Conservation (phyloP, 2,329 filamentous ascomycete species). For the Fusarium paranaense region DNA sequence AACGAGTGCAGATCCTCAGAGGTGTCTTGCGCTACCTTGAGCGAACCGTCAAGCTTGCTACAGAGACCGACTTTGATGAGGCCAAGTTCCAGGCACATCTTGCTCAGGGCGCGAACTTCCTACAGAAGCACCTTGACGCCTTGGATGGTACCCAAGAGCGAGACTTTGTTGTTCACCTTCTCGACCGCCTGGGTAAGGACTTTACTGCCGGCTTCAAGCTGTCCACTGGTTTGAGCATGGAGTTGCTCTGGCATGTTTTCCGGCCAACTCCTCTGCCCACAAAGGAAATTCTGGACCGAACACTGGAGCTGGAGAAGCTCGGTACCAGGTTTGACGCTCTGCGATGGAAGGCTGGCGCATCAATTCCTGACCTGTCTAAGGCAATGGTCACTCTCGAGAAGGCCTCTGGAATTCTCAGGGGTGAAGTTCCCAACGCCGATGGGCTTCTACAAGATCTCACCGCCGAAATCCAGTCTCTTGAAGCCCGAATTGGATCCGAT, state of each 20-base stretch:
- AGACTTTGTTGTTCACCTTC: constrained; percentile 55
- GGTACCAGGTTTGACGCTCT: constrained; percentile 70
- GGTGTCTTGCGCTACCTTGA: constrained; percentile 65
- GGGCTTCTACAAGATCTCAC: constrained; percentile 62
- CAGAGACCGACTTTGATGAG: constrained; percentile 65
- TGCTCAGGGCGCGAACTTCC: constrained; percentile 59
- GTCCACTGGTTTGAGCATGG: constrained; percentile 82
- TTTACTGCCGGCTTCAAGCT: constrained; percentile 80
- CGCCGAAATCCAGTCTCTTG: constrained; percentile 64
- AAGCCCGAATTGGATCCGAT: constrained; percentile 57
- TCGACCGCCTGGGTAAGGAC: constrained; percentile 59
- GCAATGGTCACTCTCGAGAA: constrained; percentile 66
- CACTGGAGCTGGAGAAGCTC: constrained; percentile 65
- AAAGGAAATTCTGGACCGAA: constrained; percentile 57
- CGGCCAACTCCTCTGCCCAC: constrained; percentile 70
- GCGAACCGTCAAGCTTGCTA: constrained; percentile 63
- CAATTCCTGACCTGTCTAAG: constrained; percentile 63
- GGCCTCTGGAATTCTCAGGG: constrained; percentile 66
- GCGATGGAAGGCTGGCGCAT: constrained; percentile 67
- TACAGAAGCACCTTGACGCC: constrained; percentile 50
- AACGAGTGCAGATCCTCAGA: constrained; percentile 49
- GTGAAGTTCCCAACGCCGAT: constrained; percentile 53
- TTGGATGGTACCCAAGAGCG: constrained; percentile 42
- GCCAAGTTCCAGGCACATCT: constrained; percentile 74
- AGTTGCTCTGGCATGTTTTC: constrained; percentile 79